These are phyloP conservation scores for Sarcocystis neurona DNA, from an alignment of 169 alveolate genomes.

Conservation along the genomic window DNA sequence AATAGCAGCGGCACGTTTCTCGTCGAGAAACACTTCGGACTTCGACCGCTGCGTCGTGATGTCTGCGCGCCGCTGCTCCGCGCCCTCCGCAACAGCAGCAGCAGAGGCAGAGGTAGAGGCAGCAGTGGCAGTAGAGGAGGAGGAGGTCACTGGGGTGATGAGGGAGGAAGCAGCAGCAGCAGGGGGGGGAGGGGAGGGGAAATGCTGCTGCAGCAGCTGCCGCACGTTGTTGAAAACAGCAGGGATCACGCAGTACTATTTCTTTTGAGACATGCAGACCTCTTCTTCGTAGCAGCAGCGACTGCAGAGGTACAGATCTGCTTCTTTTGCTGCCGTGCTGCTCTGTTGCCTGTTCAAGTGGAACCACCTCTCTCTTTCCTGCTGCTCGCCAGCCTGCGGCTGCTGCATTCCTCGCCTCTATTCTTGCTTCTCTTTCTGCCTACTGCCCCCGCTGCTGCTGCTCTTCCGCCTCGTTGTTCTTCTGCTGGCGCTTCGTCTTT, in stretches of 20 bases:
- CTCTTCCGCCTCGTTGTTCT: too few relatives aligned
- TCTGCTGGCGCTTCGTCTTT: too few relatives aligned
- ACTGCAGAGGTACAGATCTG: not conserved
- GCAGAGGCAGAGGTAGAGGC: not conserved
- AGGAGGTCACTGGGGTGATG: not conserved
- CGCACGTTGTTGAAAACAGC: too few relatives aligned
- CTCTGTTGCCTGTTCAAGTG: too few relatives aligned
- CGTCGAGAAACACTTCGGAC: constrained; percentile 35
- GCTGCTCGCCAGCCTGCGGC: too few relatives aligned
- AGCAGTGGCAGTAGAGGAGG: not conserved
- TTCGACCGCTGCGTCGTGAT: constrained; percentile 27
- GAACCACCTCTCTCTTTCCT: too few relatives aligned
- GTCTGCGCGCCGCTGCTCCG: constrained; percentile 23
- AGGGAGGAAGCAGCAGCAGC: constrained; percentile 7
- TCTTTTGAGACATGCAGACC: not conserved
- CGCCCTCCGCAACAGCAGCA: not conserved
- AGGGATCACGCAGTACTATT: too few relatives aligned
- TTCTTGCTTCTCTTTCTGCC: too few relatives aligned
- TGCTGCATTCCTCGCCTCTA: too few relatives aligned
- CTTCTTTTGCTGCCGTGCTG: too few relatives aligned
- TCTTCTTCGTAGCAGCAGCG: not conserved
- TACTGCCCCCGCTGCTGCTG: too few relatives aligned
- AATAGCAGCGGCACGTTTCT: constrained; percentile 18
- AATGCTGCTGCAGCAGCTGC: too few relatives aligned
- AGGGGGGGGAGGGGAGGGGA: constrained; percentile 17